A percentile compares a stretch with the other conserved stretches of the same genome.
Conservation (phyloP, 495 filamentous ascomycete genomes). For the Aspergillus avenaceus region DNA sequence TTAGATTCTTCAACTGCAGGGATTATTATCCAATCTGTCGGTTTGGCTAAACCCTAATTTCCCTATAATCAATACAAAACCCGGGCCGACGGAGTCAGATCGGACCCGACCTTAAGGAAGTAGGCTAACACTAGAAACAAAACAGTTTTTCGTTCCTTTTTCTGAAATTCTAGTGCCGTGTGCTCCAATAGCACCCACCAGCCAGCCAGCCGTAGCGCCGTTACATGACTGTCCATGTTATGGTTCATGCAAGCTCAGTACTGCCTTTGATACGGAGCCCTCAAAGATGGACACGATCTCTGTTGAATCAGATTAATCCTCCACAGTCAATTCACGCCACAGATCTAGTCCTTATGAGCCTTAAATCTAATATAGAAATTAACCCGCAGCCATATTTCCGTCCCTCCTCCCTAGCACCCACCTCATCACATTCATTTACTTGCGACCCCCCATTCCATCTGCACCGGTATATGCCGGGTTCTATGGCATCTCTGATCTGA, state of each 20-base stretch:
- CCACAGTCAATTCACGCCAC: not conserved
- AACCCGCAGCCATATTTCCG: not conserved
- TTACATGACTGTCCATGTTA: not conserved
- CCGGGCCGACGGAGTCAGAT: not conserved
- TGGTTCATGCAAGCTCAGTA: not conserved
- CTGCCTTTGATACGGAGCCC: not conserved
- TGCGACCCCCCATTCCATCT: too few relatives aligned
- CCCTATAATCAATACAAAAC: not conserved
- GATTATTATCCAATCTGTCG: not conserved
- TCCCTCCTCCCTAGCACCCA: not conserved
- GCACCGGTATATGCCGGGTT: not conserved
- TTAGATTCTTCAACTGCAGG: not conserved
- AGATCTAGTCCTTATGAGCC: not conserved
- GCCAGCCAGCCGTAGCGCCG: not conserved
- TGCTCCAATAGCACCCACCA: not conserved
- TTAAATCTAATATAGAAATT: not conserved
- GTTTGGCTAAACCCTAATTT: not conserved
- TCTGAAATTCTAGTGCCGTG: not conserved
- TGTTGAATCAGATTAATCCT: not conserved
- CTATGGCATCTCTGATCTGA: not conserved
- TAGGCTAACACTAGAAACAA: not conserved
- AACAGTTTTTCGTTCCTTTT: not conserved
- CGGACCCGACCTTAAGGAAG: not conserved
- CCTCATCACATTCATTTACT: not conserved
- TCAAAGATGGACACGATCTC: not conserved